These are phyloP conservation scores for Oehlia diaphana DNA, from an alignment of 192 early-diverging fungal species.

Conservation along the genomic window DNA sequence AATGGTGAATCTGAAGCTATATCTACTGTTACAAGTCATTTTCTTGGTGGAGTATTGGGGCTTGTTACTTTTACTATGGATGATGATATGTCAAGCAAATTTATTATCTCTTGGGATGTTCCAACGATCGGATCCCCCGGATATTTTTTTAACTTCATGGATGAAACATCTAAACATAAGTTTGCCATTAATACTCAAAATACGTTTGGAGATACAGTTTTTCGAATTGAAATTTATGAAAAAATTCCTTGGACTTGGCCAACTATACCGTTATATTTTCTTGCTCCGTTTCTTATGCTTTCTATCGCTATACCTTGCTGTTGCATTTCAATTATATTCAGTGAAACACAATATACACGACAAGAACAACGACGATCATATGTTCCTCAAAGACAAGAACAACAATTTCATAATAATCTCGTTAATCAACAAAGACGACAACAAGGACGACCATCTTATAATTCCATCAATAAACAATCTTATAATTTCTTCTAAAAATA, in stretches of 20 bases:
- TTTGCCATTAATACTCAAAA: background rate
- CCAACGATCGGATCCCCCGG: background rate
- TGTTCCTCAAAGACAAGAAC: too few relatives aligned
- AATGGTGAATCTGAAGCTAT: conserved; percentile 6
- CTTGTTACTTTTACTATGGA: background rate
- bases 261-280: background rate
- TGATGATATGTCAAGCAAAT: conserved; percentile 5
- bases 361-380: background rate
- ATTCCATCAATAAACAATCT: background rate
- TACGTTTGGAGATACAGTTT: background rate
- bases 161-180: background rate
- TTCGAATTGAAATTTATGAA: background rate
- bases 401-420: background rate
- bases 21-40: conserved; percentile 22
- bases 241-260: background rate
- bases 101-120: conserved; percentile 8
- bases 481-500: background rate
- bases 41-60: conserved; percentile 8
- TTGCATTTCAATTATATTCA: background rate
- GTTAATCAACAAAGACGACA: background rate
- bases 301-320: background rate
- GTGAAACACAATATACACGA: too few relatives aligned
- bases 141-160: background rate
- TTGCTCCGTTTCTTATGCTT: background rate
- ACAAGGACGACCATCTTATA: conserved; percentile 6